Conservation (phyloP, 495 filamentous ascomycete species). For the Penicillium subrubescens region DNA sequence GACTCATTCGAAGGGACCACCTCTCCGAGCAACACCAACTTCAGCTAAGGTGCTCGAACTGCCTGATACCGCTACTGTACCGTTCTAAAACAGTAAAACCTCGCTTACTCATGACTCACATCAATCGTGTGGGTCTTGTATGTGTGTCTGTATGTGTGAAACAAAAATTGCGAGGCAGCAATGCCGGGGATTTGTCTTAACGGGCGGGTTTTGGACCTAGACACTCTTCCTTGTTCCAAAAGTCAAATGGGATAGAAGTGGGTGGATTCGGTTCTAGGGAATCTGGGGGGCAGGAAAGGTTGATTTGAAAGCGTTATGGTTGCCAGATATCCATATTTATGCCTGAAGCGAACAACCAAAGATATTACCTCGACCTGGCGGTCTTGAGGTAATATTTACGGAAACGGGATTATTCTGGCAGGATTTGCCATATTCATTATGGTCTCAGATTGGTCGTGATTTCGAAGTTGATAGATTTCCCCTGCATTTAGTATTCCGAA, state of each 20-base stretch:
- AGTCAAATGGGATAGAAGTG: slow-evolving; percentile 1
- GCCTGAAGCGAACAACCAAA: neutral
- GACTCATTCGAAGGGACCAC: slow-evolving; percentile 19
- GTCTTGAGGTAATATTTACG: slow-evolving; percentile 4
- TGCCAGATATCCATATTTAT: slow-evolving; percentile 1
- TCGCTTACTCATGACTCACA: slow-evolving; percentile 10
- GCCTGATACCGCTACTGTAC: neutral
- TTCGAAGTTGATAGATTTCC: neutral
- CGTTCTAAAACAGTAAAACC: neutral
- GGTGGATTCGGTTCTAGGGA: neutral
- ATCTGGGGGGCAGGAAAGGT: neutral
- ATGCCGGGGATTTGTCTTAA: neutral
- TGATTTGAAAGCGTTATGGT: neutral
- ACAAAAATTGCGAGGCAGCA: neutral
- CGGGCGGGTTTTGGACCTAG: neutral
- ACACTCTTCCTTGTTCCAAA: neutral
- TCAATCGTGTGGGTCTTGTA: slow-evolving; percentile 10
- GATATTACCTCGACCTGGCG: slow-evolving; percentile 4
- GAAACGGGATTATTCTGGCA: neutral
- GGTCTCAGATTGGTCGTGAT: neutral
- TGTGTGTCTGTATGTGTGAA: slow-evolving; percentile 19
- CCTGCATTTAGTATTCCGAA: neutral
- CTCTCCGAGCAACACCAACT: slow-evolving; percentile 14
- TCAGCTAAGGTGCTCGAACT: slow-evolving; percentile 4
- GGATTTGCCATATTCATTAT: neutral